A percentile compares a stretch with the other conserved stretches of the same genome.
Evolutionary conservation across 345 rosid species (phyloP).

Genomic region (Populus deltoides): DNA sequence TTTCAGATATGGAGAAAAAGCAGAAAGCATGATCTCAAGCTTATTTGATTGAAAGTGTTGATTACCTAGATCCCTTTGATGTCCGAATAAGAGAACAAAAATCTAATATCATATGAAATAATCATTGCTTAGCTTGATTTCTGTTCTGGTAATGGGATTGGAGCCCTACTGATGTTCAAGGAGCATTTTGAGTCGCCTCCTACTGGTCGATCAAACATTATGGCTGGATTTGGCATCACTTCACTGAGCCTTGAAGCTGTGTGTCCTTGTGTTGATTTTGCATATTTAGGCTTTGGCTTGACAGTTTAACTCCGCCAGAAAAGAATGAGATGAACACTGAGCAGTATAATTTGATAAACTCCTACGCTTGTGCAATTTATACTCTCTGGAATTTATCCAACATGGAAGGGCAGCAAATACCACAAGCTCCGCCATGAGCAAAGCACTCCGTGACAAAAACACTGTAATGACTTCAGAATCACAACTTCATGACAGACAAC

Average conservation of each 20-base stretch:
- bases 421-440: neutral
- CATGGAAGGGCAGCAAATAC: neutral
- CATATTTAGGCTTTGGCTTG: neutral
- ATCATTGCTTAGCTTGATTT: slow-evolving; percentile 25
- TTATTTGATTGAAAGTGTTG: slow-evolving; percentile 21
- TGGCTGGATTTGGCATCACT: neutral
- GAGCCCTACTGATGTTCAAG: slow-evolving; percentile 12
- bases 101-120: slow-evolving; percentile 9
- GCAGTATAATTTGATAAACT: neutral
- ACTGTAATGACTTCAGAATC: neutral
- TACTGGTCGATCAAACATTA: neutral
- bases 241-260: neutral
- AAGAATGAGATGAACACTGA: neutral
- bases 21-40: slow-evolving; percentile 25
- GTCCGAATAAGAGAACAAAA: neutral
- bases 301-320: neutral
- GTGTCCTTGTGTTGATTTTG: neutral
- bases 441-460: neutral
- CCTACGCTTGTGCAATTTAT: neutral
- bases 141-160: slow-evolving; percentile 25
- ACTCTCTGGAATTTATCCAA: neutral
- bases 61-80: slow-evolving; percentile 17
- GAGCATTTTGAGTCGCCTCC: neutral
- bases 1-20: slow-evolving; percentile 24
- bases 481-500: no score